Conservation (phyloP, 108 stramenopile species). For the Phaeodactylum tricornutum region DNA sequence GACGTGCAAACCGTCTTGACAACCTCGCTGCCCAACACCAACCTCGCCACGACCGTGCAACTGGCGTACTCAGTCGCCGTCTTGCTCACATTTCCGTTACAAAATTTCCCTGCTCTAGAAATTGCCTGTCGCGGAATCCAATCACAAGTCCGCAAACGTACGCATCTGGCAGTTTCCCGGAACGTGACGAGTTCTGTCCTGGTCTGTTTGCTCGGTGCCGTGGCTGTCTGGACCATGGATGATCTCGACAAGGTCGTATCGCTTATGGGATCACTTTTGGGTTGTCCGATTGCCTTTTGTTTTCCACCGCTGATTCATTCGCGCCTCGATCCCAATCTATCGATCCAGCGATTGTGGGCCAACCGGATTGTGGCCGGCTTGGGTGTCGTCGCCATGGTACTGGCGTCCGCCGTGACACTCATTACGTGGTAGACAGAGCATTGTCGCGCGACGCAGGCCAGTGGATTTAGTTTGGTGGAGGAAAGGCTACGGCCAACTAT, state of each 20-base stretch:
- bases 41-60: constrained; percentile 45
- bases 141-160: constrained; percentile 2
- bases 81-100: constrained; percentile 65
- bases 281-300: constrained; percentile 58
- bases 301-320: constrained; percentile 62
- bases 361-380: constrained; percentile 27
- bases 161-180: constrained; percentile 4
- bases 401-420: constrained; percentile 36
- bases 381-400: constrained; percentile 39
- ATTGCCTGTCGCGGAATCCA: constrained; percentile 23
- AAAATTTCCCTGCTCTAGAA: constrained; percentile 66
- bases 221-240: constrained; percentile 38
- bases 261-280: constrained; percentile 51
- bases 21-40: constrained; percentile 37
- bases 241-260: constrained; percentile 57
- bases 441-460: too few species aligned
- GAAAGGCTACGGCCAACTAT: too few species aligned
- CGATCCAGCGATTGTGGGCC: constrained; percentile 5
- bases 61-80: constrained; percentile 61
- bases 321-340: constrained; percentile 17
- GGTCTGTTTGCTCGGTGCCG: constrained; percentile 28
- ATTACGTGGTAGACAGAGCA: constrained; percentile 18
- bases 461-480: too few species aligned
- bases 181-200: constrained; percentile 31
- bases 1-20: constrained; percentile 53